Conservation (phyloP, 805 yeast species). For the Teunomyces barrocoloradensis region DNA sequence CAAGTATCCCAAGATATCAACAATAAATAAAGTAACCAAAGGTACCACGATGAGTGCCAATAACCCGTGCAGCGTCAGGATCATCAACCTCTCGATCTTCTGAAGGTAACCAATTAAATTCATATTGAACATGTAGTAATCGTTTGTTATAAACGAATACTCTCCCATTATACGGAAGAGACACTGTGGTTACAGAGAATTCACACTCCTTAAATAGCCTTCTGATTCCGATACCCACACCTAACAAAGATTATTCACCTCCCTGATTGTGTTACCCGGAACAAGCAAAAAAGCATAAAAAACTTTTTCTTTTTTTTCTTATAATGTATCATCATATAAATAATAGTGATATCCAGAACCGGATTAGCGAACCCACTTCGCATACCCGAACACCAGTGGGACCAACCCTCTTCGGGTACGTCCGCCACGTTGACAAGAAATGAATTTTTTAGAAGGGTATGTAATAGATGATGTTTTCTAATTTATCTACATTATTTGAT, state of each 20-base stretch:
- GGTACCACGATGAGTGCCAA: conserved; percentile 7
- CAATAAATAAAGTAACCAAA: conserved; percentile 1
- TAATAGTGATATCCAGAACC: neutral
- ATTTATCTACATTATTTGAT: conserved; percentile 19
- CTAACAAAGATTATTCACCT: neutral
- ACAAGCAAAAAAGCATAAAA: neutral
- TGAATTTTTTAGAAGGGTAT: neutral
- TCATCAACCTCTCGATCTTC: conserved; percentile 6
- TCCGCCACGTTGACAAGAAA: neutral
- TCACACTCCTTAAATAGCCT: neutral
- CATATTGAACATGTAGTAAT: conserved; percentile 3
- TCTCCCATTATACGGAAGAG: neutral
- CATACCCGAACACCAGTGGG: neutral
- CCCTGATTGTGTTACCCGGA: conserved; percentile 2
- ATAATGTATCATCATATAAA: neutral
- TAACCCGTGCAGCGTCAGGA: conserved; percentile 7
- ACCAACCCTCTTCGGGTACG: neutral
- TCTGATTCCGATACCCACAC: neutral
- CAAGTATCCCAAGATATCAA: conserved; percentile 6
- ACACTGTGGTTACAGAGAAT: neutral
- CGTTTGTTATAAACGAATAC: neutral
- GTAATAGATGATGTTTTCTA: conserved; percentile 4
- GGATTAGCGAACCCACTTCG: neutral
- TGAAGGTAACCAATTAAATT: conserved; percentile 2
- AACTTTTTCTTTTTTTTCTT: neutral